Evolutionary conservation across 2,329 filamentous ascomycete species (phyloP), one percentile per base, ranked within the genome.

Genomic region (Alternaria rosae): DNA sequence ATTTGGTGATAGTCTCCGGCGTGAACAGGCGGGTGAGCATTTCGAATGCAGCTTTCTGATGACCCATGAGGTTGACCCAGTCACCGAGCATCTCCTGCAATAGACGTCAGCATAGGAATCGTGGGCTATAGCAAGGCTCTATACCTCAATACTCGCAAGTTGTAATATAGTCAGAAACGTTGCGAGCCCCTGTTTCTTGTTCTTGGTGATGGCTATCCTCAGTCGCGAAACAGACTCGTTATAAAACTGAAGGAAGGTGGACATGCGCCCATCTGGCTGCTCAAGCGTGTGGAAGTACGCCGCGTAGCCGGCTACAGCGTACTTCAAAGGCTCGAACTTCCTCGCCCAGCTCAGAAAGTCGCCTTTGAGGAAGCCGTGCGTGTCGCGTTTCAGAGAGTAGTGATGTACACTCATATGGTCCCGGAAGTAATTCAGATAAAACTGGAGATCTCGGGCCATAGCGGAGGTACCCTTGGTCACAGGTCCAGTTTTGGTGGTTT

Each of bases 51-150:
- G 94, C 95, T 75, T 91, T 93, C 77, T 97, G 94, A 76, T 98
- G 95, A 21, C 93, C 92, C 80, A 95, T 90, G 15, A 98, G 84
- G 72, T 96, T 97, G 55, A 96, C 88, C 93, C 93, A 98, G 76
- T 99, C 95, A 12, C 95, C 95, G 47, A 98, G 85, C 72, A 93
- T 96, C 80, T 98, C 95, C 93, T 97, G 72, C 54, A 25, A 54
- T 58, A 20, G 51, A 57, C 30, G 52, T 71, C 43, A 71, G 69
- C 51, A 25, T 21, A 35, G 8, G 7, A 11, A 35, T 9, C 2
- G 13, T 15, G 5, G n/a, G 13, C 6, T 11, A 20, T 20, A 20
- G 50, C 30, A 38, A 28, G 11, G 28, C 17, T 66, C 83, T 74
- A 51, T 84, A 96, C 93, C 87, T 99, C 95, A 58, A 97, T 95